phyloP scores from a whole-genome alignment of 1,139 yeast genomes.

The Meyerozyma carpophila region DNA sequence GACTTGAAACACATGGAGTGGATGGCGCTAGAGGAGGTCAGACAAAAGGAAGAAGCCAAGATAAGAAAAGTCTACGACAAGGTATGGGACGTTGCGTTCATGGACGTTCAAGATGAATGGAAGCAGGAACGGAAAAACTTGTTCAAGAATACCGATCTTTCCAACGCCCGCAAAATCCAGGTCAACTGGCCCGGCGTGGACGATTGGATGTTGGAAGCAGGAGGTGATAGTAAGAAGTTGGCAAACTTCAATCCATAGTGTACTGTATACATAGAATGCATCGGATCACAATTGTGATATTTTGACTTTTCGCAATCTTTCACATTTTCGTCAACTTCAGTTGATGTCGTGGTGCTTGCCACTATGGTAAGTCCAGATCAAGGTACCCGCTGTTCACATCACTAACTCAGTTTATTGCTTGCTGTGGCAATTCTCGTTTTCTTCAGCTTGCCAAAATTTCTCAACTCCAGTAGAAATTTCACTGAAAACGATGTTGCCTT shows the following conservation, averaged over 20 bases:
- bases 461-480: neutral
- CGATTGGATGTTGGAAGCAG: slow-evolving; percentile 31
- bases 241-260: slow-evolving; percentile 40
- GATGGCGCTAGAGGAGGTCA: slow-evolving; percentile 90
- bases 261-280: neutral
- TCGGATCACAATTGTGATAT: neutral
- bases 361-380: neutral
- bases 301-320: neutral
- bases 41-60: slow-evolving; percentile 63
- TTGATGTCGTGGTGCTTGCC: neutral
- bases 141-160: slow-evolving; percentile 67
- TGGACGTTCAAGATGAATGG: slow-evolving; percentile 70
- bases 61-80: slow-evolving; percentile 65
- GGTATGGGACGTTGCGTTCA: slow-evolving; percentile 73
- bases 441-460: neutral
- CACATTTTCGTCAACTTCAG: neutral
- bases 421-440: neutral
- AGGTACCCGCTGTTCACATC: too few species aligned
- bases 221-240: slow-evolving; percentile 26
- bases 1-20: slow-evolving; percentile 92
- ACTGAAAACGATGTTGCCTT: slow-evolving; percentile 32
- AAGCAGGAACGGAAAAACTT: slow-evolving; percentile 56
- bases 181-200: slow-evolving; percentile 72
- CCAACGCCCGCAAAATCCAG: slow-evolving; percentile 38
- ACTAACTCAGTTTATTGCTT: neutral